Conservation (phyloP, 306 rosid genomes). For the Crotalaria pallida region DNA sequence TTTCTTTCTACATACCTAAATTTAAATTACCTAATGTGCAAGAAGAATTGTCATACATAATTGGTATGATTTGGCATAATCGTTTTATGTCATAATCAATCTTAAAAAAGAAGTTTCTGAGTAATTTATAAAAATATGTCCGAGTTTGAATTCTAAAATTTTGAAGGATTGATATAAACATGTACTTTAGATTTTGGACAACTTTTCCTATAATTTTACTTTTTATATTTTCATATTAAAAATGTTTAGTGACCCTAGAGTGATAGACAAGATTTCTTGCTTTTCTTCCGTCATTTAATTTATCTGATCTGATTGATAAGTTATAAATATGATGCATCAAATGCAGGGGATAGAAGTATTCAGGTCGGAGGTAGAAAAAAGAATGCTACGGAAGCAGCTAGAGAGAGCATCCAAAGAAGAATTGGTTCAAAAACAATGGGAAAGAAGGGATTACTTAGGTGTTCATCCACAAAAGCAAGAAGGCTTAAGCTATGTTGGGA, state of each 20-base stretch:
- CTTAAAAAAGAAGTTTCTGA: not conserved
- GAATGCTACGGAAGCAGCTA: constrained; percentile 60
- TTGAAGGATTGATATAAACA: no score
- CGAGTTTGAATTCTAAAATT: not conserved
- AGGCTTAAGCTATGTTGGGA: constrained; percentile 68
- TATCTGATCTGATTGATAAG: not conserved
- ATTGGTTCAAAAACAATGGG: constrained; percentile 62
- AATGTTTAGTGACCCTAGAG: no score
- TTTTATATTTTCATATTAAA: no score
- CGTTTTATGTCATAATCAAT: not conserved
- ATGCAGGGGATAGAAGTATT: constrained; percentile 87
- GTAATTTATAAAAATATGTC: not conserved
- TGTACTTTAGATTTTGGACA: no score
- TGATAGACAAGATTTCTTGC: not conserved
- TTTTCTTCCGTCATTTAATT: not conserved
- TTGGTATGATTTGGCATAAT: not conserved
- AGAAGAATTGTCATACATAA: not conserved
- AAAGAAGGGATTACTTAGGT: constrained; percentile 82
- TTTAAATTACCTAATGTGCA: no score
- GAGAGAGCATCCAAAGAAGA: constrained; percentile 75
- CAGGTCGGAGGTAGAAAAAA: constrained; percentile 81
- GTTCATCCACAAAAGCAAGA: constrained; percentile 86
- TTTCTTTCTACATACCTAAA: no score
- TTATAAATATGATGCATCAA: constrained; percentile 3
- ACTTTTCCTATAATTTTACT: no score